Evolutionary conservation across 2,329 filamentous ascomycete species (phyloP), one percentile per base, ranked within the genome.

Genomic region (Didymella segeticola): DNA sequence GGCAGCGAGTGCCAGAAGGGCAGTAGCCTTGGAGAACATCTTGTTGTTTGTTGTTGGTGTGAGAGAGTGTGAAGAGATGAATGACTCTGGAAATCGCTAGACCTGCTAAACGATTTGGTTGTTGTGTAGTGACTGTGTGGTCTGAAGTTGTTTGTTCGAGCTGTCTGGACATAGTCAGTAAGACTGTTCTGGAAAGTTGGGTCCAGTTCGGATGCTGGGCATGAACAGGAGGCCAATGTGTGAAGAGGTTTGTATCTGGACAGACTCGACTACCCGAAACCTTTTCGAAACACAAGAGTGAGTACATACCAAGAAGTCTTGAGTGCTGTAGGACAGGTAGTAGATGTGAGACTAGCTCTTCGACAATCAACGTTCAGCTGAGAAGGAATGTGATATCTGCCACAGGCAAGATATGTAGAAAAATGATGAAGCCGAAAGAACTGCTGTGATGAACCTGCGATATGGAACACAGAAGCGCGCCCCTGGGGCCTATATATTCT

Each of bases 1-100:
- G 56, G 85, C 77, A 63, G 83, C 81, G 67, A 92, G 73, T 27
- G 70, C 82, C 54, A 83, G 62, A 63, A 80, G 78, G 67, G 83
- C 73, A 58, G 84, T 67, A 61, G 80, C 71, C 66, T 78, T 69
- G 66, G 84, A 84, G 77, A 80, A 77, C 73, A 77, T 76, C 67
- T 75, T 83, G 46, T 62, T 62, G 39, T 63, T 62, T 47, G 43
- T 62, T 62, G 39, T 63, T 62, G 39, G 43, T 67, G 67, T 60
- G 47, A 36, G 27, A 23, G 39, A 45, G 5, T 15, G 49, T 57
- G 52, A 51, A 51, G 42, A 56, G 34, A 52, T 54, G 53, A 50
- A 30, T 61, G 23, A 60, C 56, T 65, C 53, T 62, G 57, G 38
- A 29, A 56, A 72, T 74, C 70, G 72, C 68, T 72, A 75, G 73